Evolutionary conservation across 2,329 filamentous ascomycete species (phyloP), one percentile per base, ranked within the genome.

Genomic region (Pyricularia pennisetigena): DNA sequence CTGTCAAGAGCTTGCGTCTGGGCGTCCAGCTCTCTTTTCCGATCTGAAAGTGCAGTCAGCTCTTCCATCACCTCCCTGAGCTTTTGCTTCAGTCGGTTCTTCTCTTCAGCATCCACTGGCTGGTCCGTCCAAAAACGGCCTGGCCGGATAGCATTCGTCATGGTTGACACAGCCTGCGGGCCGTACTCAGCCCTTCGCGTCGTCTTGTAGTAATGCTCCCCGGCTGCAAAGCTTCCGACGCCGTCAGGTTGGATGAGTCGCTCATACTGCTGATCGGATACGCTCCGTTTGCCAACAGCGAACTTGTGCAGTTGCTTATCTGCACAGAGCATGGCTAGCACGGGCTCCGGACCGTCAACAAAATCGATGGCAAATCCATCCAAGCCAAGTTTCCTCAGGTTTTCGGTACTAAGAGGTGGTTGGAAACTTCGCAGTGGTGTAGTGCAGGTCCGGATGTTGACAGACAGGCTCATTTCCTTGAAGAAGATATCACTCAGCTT

Each of bases 311-410:
- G 78, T 67, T 81, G 84, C 69, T 85, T 86, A 72, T 91, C 89
- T 14, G 88, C 85, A 77, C 93, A 97, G 26, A 99, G 85, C 90
- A 97, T 95, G 7, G 92, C 90, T 41, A 98, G 80, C 1, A 99
- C 92, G 1, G 91, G 85, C 1, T 90, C 88, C 0, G 96, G 96
- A 0, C 94, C 95, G 41, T 89, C 84, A 6, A 99, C 75, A 69
- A 86, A 92, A 74, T 98, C 91, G 29, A 91, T 82, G 0, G 93
- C 88, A 80, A 91, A 97, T 1, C 90, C 88, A 71, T 96, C 90
- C 66, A 99, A 86, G 0, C 93, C 93, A 77, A 87, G 69, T 59
- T 73, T 69, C 67, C 74, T 74, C 68, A 93, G 77, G 67, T 92
- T 82, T 9, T 87, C 81, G 6, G 75, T 72, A 0, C 84, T 79